Base-by-base conservation (phyloP, 768 basidiomycete genomes). In the Xerocomus potaroensis region DNA sequence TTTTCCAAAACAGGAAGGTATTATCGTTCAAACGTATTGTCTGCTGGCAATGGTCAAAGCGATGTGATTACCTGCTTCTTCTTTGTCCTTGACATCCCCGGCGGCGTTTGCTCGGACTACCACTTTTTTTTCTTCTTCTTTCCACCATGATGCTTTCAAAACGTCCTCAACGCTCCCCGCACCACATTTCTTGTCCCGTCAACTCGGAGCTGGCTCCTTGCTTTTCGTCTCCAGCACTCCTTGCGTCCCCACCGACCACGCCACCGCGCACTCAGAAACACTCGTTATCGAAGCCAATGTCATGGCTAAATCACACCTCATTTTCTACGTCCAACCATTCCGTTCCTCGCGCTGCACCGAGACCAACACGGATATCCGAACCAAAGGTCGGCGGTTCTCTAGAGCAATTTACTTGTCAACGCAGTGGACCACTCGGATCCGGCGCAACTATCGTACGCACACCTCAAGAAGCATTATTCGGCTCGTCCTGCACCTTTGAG, bases 371-470 rank as follows among this genome's bases (percentile, higher is more conserved):
- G 37, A 68, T 73, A 41, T 75, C 74, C 6, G 76, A 77, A 57
- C 72, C 75, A 15, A 68, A 69, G 43, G 47, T 69, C 7, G 51
- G 62, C 8, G 63, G 63, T 51, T 63, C 63, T 35, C 49, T 71
- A 5, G 68, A 71, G 10, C 58, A 59, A 4, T 45, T 70, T 24
- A 34, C 42, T 42, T 29, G 48, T 18, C 59, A 50, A 12, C 74
- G 79, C 11, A 72, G 65, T 34, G 79, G 79, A 3, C 63, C 69
- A 3, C 75, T 87, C 16, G 87, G 85, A n/a, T 61, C 76, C 16
- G 87, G 88, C 32, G 88, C 88, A 12, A 83, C 74, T 2, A 71
- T 91, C 24, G 88, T 91, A 30, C 73, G 82, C 47, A 91, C 89
- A 0, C 89, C 89, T 8, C 81, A 84, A 53, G 89, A 91, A 45